Percentiles rank a stretch among this genome's conserved stretches.
These are phyloP conservation scores for Williopsis jadinii DNA, from an alignment of 1,139 yeast species.

Conservation along the genomic window DNA sequence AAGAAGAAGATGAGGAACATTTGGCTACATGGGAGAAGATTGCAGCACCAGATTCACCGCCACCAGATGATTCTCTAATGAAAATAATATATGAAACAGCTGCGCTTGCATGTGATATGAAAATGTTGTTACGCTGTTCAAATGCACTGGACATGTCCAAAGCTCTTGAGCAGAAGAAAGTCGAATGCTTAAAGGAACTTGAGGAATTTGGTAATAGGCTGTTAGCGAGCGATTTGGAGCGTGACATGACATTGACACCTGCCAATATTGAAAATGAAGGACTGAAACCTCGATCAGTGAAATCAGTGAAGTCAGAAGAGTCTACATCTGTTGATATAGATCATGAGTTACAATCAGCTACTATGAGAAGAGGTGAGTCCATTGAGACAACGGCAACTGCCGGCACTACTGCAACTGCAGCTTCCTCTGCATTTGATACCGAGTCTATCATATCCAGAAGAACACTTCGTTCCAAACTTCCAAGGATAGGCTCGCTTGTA, in stretches of 20 bases:
- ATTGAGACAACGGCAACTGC: neutral
- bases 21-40: slow-evolving; percentile 41
- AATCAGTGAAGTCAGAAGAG: neutral
- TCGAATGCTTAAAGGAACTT: slow-evolving; percentile 21
- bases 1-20: slow-evolving; percentile 17
- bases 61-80: slow-evolving; percentile 47
- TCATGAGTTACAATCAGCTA: neutral
- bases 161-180: slow-evolving; percentile 32
- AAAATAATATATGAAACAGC: slow-evolving; percentile 56
- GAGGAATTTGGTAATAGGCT: slow-evolving; percentile 5
- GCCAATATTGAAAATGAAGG: neutral
- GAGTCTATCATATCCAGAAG: slow-evolving; percentile 2
- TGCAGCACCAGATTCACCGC: slow-evolving; percentile 43
- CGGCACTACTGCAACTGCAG: neutral
- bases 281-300: neutral
- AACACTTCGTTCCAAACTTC: neutral
- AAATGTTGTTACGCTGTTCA: slow-evolving; percentile 53
- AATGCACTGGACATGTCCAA: slow-evolving; percentile 54
- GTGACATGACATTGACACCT: neutral
- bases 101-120: slow-evolving; percentile 54
- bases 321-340: neutral
- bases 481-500: neutral
- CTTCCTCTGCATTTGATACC: neutral
- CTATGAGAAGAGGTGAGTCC: neutral
- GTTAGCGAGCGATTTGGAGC: neutral